Evolutionary conservation across 805 yeast species (phyloP).

Genomic region (Starmerella tilneyi): DNA sequence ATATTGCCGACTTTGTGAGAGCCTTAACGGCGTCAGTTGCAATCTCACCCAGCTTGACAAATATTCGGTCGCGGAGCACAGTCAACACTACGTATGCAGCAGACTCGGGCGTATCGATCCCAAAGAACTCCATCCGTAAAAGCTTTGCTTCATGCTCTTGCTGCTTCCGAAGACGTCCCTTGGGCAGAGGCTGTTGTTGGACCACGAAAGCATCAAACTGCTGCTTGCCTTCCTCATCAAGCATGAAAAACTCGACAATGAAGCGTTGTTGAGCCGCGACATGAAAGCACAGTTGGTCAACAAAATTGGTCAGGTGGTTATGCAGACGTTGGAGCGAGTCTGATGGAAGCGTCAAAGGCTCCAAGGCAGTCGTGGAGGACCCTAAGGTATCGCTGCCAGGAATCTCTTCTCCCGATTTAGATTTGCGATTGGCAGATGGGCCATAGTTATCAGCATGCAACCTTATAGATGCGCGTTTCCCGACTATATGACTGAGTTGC

Average conservation of each 20-base stretch:
- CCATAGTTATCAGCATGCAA: too few relatives aligned
- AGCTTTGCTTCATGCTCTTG: background rate
- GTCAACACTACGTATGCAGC: slow-evolving; percentile 6
- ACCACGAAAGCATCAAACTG: slow-evolving; percentile 28
- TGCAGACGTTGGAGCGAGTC: slow-evolving; percentile 1
- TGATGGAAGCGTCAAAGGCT: background rate
- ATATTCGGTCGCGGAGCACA: slow-evolving; percentile 5
- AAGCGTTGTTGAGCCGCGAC: slow-evolving; percentile 40
- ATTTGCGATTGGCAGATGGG: slow-evolving; percentile 3
- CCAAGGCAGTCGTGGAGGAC: background rate
- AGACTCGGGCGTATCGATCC: slow-evolving; percentile 5
- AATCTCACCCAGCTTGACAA: slow-evolving; percentile 3
- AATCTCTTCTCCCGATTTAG: background rate
- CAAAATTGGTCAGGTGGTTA: background rate
- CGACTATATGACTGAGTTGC: background rate
- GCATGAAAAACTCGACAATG: slow-evolving; percentile 37
- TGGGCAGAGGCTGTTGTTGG: slow-evolving; percentile 8
- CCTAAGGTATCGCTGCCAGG: background rate
- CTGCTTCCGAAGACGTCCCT: slow-evolving; percentile 2
- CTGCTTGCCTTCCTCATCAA: slow-evolving; percentile 33
- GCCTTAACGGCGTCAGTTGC: slow-evolving; percentile 10
- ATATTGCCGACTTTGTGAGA: slow-evolving; percentile 24
- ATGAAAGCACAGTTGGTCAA: slow-evolving; percentile 12
- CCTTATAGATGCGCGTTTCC: background rate
- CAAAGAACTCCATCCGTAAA: background rate